Evolutionary conservation across 2,329 filamentous ascomycete genomes (phyloP).

Genomic region (Capronia epimyces): DNA sequence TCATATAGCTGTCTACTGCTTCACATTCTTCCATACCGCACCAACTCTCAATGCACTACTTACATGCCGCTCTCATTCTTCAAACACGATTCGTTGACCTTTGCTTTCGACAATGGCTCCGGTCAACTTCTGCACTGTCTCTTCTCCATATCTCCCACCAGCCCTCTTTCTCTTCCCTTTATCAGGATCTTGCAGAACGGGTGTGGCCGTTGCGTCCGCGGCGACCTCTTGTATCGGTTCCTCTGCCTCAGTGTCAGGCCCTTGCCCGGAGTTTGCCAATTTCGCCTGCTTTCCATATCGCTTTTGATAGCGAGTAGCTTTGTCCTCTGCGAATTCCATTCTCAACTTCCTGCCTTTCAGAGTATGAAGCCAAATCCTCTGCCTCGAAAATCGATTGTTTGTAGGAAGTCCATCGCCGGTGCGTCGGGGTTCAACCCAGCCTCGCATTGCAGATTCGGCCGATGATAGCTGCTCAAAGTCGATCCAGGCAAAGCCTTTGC

Average conservation of each 20-base stretch:
- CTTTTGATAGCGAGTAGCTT: conserved; percentile 85
- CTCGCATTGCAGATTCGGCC: conserved; percentile 70
- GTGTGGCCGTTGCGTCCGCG: neutral
- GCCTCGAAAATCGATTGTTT: conserved; percentile 51
- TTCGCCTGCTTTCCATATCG: conserved; percentile 71
- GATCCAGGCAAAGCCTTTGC: conserved; percentile 95
- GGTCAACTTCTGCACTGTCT: conserved; percentile 60
- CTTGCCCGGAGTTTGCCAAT: conserved; percentile 30
- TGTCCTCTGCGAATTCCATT: conserved; percentile 90
- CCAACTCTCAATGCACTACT: no score
- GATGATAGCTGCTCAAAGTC: conserved; percentile 75
- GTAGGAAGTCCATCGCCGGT: conserved; percentile 38
- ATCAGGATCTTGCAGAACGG: neutral
- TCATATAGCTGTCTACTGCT: no score
- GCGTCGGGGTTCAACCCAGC: conserved; percentile 63
- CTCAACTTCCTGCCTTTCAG: conserved; percentile 74
- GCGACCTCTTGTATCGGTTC: conserved; percentile 6
- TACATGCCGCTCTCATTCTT: no score
- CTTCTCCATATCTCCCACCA: conserved; percentile 44
- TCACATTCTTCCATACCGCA: no score
- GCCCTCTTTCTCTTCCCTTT: conserved; percentile 28
- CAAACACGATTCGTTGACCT: conserved; percentile 79
- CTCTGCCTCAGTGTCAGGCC: conserved; percentile 33
- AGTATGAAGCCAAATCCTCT: conserved; percentile 75
- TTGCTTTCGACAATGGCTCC: conserved; percentile 71